Evolutionary conservation across 257 asterid genomes (phyloP).

Genomic region (Asclepias syriaca): DNA sequence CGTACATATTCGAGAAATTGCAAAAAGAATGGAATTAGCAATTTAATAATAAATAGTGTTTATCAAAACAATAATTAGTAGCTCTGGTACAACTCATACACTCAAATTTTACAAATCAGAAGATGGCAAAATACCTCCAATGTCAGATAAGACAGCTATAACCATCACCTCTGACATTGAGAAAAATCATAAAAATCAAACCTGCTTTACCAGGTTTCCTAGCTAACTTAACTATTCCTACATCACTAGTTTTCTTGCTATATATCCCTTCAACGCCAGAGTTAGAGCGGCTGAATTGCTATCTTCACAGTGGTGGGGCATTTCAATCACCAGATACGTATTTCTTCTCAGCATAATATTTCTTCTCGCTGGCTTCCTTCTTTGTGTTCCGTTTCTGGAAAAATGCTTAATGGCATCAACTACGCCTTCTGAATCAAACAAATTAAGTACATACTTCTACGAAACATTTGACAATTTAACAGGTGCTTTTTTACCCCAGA

Average conservation of each 20-base stretch:
- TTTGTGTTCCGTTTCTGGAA: conserved; percentile 81
- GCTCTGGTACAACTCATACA: background rate
- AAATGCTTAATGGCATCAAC: background rate
- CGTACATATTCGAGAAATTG: background rate
- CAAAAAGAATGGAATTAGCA: conserved; percentile 5
- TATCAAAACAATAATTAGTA: background rate
- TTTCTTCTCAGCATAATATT: conserved; percentile 67
- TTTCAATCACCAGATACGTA: conserved; percentile 61
- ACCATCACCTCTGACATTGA: background rate
- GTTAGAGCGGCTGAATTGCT: background rate
- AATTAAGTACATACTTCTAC: background rate
- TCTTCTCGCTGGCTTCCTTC: conserved; percentile 87
- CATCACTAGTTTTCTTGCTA: background rate
- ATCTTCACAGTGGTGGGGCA: background rate
- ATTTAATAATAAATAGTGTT: background rate
- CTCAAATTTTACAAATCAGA: background rate
- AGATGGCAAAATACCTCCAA: background rate
- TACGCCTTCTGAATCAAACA: background rate
- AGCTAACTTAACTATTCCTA: background rate
- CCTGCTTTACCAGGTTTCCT: background rate
- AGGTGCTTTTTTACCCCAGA: background rate
- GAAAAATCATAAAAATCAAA: background rate
- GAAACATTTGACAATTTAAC: background rate
- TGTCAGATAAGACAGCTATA: background rate
- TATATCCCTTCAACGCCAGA: background rate